phyloP scores from a whole-genome alignment of 805 yeast species.

The Maudiozyma barnettii region DNA sequence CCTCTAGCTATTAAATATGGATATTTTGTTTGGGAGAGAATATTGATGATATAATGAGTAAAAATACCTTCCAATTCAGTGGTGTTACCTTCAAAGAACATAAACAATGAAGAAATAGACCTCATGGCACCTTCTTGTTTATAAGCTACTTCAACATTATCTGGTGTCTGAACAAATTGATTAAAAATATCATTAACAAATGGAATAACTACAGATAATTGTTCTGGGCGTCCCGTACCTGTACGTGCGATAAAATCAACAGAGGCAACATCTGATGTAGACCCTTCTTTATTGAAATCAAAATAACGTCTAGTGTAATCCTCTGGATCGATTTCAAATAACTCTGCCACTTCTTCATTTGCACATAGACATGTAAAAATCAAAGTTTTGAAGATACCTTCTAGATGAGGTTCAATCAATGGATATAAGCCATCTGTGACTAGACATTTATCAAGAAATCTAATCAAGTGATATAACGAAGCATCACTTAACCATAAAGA shows the following conservation, averaged over 20 bases:
- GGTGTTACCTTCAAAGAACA: conserved; percentile 17
- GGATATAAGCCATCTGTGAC: conserved; percentile 50
- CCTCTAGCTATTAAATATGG: conserved; percentile 67
- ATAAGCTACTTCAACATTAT: conserved; percentile 37
- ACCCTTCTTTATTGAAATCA: conserved; percentile 52
- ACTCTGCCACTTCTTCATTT: conserved; percentile 50
- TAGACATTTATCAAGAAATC: conserved; percentile 56
- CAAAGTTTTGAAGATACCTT: conserved; percentile 55
- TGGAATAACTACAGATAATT: conserved; percentile 44
- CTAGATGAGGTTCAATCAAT: conserved; percentile 53
- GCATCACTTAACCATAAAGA: conserved; percentile 56
- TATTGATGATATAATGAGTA: conserved; percentile 52
- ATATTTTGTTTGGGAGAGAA: conserved; percentile 41
- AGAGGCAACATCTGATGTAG: conserved; percentile 74
- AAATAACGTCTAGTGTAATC: conserved; percentile 72
- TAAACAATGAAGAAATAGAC: conserved; percentile 61
- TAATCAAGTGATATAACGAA: conserved; percentile 54
- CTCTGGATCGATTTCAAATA: conserved; percentile 71
- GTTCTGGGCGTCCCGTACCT: conserved; percentile 43
- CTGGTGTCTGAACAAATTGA: conserved; percentile 27
- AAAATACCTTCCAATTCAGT: conserved; percentile 59
- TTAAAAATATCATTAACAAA: conserved; percentile 45
- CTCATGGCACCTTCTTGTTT: conserved; percentile 77
- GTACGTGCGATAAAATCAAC: conserved; percentile 62
- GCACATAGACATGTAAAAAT: conserved; percentile 72